These are phyloP conservation scores for Cupressus sempervirens DNA, from an alignment of 75 land plant genomes.

Conservation along the genomic window DNA sequence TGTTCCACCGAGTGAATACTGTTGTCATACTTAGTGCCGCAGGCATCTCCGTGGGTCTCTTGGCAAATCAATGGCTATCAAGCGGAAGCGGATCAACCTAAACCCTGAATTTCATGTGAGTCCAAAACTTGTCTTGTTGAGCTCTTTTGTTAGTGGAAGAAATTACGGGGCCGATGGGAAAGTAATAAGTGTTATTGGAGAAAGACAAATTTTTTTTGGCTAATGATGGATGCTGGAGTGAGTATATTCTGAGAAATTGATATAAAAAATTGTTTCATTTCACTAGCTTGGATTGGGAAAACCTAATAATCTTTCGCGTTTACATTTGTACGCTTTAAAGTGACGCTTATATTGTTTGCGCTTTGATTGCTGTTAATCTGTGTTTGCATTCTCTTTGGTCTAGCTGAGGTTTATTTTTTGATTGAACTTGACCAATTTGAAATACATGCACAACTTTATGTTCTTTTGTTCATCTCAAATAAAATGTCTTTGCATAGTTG, in stretches of 20 bases:
- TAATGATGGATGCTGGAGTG: too few species aligned
- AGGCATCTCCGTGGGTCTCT: conserved; percentile 33
- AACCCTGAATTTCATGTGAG: background rate
- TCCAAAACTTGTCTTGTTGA: background rate
- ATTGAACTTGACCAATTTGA: background rate
- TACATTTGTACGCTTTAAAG: background rate
- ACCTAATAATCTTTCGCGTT: too few species aligned
- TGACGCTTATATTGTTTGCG: background rate
- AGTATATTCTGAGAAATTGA: background rate
- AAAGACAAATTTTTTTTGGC: too few species aligned
- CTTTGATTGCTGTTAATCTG: background rate
- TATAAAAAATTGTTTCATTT: background rate
- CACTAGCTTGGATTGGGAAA: too few species aligned
- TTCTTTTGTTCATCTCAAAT: background rate
- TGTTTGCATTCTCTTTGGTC: background rate
- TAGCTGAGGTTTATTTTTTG: background rate
- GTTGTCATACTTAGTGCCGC: conserved; percentile 29
- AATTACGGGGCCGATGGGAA: background rate
- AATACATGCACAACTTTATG: background rate
- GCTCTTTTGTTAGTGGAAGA: background rate
- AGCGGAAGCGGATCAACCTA: background rate
- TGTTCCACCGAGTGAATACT: conserved; percentile 30
- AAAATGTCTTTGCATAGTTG: background rate
- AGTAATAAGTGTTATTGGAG: too few species aligned
- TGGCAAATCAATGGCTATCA: conserved; percentile 5